Conservation (phyloP, 2,329 filamentous ascomycete genomes). For the Lasiodiplodia sp. region DNA sequence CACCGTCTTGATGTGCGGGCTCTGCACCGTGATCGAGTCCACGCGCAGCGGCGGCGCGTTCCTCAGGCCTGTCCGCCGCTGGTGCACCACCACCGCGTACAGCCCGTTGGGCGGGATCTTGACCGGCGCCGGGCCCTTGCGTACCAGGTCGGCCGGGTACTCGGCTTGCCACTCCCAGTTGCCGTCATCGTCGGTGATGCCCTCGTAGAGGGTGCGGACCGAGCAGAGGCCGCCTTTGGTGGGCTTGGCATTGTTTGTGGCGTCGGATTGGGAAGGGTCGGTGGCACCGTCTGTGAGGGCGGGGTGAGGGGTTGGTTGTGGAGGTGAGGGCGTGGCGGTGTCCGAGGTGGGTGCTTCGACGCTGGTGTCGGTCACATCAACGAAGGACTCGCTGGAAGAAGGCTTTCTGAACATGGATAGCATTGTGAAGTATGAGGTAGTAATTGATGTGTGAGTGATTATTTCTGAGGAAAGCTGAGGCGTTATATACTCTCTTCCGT, state of each 20-base stretch:
- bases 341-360: background rate
- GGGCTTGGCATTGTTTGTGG: background rate
- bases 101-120: background rate
- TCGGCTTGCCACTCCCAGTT: slow-evolving; percentile 2
- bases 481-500: background rate
- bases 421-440: background rate
- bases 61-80: background rate
- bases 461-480: background rate
- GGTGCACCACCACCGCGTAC: background rate
- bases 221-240: background rate
- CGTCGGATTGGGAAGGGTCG: no score
- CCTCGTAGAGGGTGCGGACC: slow-evolving; percentile 3
- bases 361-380: slow-evolving; percentile 30
- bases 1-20: slow-evolving; percentile 9
- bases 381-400: background rate
- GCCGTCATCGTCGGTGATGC: background rate
- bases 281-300: background rate
- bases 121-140: background rate
- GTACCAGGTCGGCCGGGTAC: background rate
- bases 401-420: background rate
- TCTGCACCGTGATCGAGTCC: slow-evolving; percentile 2
- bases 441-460: background rate
- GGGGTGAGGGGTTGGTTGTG: background rate
- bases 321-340: background rate
- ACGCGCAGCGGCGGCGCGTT: background rate